phyloP scores from a whole-genome alignment of 2,329 filamentous ascomycete species.

The Plenodomus biglobosus region DNA sequence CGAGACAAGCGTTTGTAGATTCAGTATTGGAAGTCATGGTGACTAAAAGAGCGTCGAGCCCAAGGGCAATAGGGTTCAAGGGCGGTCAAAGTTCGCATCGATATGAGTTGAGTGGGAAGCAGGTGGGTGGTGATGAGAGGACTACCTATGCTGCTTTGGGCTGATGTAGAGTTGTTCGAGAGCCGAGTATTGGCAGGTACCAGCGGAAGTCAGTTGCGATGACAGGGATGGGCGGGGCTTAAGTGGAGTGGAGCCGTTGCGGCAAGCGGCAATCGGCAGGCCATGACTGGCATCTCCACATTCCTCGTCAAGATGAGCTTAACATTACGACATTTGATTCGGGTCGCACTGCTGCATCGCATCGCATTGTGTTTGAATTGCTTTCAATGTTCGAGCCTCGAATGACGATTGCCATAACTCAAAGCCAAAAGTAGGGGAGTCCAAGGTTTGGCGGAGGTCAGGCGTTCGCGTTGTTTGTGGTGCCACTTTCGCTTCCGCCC shows the following conservation, averaged over 20 bases:
- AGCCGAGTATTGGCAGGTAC: not conserved
- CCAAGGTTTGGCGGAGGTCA: not conserved
- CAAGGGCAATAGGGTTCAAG: constrained; percentile 48
- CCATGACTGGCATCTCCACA: not conserved
- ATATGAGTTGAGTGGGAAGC: constrained; percentile 39
- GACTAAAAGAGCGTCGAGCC: constrained; percentile 53
- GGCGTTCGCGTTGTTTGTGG: not conserved
- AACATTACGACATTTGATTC: not conserved
- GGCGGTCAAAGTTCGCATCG: constrained; percentile 40
- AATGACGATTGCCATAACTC: too few species aligned
- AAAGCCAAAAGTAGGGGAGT: too few species aligned
- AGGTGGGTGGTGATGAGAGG: too few species aligned
- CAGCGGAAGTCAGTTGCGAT: not conserved
- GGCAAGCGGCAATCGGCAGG: not conserved
- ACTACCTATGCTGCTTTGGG: too few species aligned
- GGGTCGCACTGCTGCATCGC: too few species aligned
- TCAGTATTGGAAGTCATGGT: constrained; percentile 51
- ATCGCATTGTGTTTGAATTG: not conserved
- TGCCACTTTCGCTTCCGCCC: not conserved
- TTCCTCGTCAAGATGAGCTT: not conserved
- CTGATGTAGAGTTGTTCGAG: not conserved
- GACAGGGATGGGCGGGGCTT: not conserved
- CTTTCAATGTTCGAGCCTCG: not conserved
- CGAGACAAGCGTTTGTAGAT: constrained; percentile 55
- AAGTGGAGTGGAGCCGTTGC: not conserved